Evolutionary conservation across 768 basidiomycete species (phyloP), one percentile per base, ranked within the genome.

Genomic region (Ramaria rubella): DNA sequence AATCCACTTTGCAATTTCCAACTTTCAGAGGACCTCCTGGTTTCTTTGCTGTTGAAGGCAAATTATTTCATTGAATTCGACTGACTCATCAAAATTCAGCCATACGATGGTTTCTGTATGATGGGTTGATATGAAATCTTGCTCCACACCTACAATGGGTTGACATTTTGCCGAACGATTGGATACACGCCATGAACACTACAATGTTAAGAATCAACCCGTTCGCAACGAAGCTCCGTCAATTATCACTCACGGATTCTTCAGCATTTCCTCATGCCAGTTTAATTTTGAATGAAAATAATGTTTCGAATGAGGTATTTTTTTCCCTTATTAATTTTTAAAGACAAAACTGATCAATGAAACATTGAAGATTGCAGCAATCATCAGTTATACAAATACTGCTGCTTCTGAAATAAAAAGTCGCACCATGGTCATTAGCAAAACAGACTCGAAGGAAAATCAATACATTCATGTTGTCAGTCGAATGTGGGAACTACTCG

Each of bases 401-500:
- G 36, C n/a, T 38, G 11, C n/a, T 11, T n/a, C n/a, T 38, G 36
- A 38, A 11, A 38, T 38, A 38, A 11, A 11, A 11, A n/a, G 11
- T 38, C 36, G 36, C n/a, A 38, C 36, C 36, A 38, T 38, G 36
- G 36, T 38, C 36, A 38, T 38, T 11, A 11, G 36, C 36, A 11
- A n/a, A n/a, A 38, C 11, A 11, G 36, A 38, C n/a, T n/a, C n/a
- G n/a, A 53, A 23, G 8, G 12, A 17, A 9, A 60, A 58, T 45
- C 53, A 57, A 7, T 17, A 44, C 1, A 66, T 73, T 24, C 51
- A 68, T 0, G 68, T 63, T 12, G 34, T 65, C 9, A 70, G 70
- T 30, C 63, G 65, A 0, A 44, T 72, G 7, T 74, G 70, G 69
- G 73, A 75, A 50, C 72, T 72, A 0, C 57, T 75, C 0, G n/a